Base-by-base conservation (phyloP, 1,139 yeast species). In the Kurtzmaniella quercitrusa region DNA sequence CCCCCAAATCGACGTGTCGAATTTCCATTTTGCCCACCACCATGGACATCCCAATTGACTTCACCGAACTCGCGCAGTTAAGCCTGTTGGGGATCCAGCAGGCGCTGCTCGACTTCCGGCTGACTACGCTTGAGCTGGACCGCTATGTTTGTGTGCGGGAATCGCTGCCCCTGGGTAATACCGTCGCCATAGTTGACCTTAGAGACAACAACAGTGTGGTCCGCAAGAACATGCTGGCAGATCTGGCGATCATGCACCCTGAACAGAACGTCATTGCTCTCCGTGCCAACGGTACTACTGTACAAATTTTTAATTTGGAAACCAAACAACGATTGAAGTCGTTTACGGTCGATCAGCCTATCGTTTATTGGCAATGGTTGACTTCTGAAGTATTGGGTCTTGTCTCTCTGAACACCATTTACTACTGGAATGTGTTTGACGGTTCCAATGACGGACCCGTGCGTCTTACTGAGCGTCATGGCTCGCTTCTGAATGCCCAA, bases 201-300 rank as follows among this genome's bases (percentile, higher is more conserved):
- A 74, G 80, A 51, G 82, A 88, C 60, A 82, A 82, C 68, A 78
- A 81, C 54, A 83, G 88, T 53, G 80, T 82, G 23, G 74, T 80
- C 38, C 82, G 95, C 59, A 91, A 94, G 68, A 86, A 87, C 63
- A 94, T 94, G 96, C 80, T 88, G 44, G 99, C 98, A 40, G 99
- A 94, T 67, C 87, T 91, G 51, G 98, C 97, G 41, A 93, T 94
- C 60, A 84, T 94, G 95, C 96, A 91, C 64, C 98, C 98, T 15
- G 62, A 71, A 22, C 84, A 88, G 63, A 80, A 83, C 66, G 91
- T 93, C 51, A 91, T 94, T 55, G 89, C 96, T 18, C 79, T 94
- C 51, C 79, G 98, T 60, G 98, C 98, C 38, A 94, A 91, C 59
- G 97, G 97, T 51, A 88, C 96, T 44, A 89, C 96, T 37, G 78